Evolutionary conservation across 371 early-diverging fungal species (phyloP).

Genomic region (Mortierella sp.): DNA sequence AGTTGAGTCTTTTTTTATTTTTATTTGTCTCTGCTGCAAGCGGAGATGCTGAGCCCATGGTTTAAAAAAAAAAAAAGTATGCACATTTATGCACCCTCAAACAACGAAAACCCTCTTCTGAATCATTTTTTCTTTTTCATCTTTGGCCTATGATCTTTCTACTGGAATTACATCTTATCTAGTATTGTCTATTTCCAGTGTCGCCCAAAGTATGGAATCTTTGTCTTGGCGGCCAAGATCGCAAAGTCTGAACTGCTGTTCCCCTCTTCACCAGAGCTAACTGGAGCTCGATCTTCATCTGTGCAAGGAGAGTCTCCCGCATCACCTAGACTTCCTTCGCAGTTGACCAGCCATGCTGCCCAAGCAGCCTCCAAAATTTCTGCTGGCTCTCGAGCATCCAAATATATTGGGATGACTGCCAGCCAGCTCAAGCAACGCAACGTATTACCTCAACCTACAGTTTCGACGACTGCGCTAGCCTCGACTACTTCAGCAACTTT

Average conservation of each 20-base stretch:
- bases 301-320: constrained; percentile 14
- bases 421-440: constrained; percentile 66
- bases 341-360: constrained; percentile 49
- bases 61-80: neutral
- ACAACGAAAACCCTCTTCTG: neutral
- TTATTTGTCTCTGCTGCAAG: constrained; percentile 5
- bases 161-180: constrained; percentile 15
- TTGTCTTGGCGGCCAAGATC: constrained; percentile 75
- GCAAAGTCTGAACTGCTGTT: constrained; percentile 62
- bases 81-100: neutral
- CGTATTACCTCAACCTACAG: constrained; percentile 33
- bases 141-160: constrained; percentile 1
- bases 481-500: neutral
- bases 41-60: neutral
- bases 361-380: constrained; percentile 63
- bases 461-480: neutral
- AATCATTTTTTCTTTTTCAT: neutral
- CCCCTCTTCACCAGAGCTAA: constrained; percentile 27
- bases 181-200: constrained; percentile 78
- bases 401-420: constrained; percentile 73
- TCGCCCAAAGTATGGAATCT: constrained; percentile 76
- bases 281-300: constrained; percentile 18
- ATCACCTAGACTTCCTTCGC: constrained; percentile 11
- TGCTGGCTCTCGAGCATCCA: constrained; percentile 70
- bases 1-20: neutral